Conservation (phyloP, 768 basidiomycete genomes). For the Rhizopogon vinicolor region DNA sequence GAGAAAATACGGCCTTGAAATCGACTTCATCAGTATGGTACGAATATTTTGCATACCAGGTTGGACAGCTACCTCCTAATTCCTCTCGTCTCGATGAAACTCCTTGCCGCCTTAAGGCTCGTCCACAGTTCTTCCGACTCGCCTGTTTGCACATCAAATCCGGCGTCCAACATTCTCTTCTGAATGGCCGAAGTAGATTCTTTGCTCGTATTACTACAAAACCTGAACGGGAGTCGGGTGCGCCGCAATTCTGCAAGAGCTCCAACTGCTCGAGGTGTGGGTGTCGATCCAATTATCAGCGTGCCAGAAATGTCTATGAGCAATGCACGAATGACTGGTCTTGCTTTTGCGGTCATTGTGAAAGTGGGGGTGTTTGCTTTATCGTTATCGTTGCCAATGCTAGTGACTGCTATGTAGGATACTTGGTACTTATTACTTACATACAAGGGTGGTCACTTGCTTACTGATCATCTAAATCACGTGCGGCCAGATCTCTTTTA, state of each 20-base stretch:
- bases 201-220: conserved; percentile 70
- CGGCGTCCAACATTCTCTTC: conserved; percentile 39
- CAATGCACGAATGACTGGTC: conserved; percentile 43
- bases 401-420: no score
- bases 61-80: conserved; percentile 33
- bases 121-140: conserved; percentile 51
- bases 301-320: conserved; percentile 71
- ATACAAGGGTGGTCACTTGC: no score
- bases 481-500: neutral
- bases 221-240: conserved; percentile 38
- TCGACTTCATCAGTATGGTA: neutral
- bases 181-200: conserved; percentile 47
- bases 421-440: no score
- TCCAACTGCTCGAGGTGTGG: conserved; percentile 41
- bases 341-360: conserved; percentile 7
- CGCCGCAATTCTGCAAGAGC: conserved; percentile 24
- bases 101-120: conserved; percentile 55
- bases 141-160: conserved; percentile 36
- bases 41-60: no score
- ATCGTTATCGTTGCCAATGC: neutral
- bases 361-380: neutral
- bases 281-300: conserved; percentile 46
- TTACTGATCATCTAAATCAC: neutral
- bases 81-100: conserved; percentile 34
- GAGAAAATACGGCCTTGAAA: conserved; percentile 48